Conservation (phyloP, 2,329 filamentous ascomycete genomes). For the Colletotrichum simmondsii region DNA sequence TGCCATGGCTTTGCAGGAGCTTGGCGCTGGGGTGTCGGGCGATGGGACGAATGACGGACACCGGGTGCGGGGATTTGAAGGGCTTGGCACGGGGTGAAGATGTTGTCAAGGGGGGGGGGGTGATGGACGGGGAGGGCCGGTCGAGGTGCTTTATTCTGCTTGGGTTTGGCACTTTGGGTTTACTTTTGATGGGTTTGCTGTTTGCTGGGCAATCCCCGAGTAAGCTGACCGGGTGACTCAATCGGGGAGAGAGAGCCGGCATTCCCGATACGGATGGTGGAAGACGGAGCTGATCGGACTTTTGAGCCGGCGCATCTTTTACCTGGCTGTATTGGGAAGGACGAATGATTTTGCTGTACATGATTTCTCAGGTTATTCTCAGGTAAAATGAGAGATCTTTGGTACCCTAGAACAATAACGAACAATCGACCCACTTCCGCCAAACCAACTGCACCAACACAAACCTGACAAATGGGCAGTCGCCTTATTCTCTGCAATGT, state of each 20-base stretch:
- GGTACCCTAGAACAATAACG: neutral
- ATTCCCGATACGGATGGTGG: neutral
- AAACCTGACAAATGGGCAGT: neutral
- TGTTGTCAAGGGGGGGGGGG: neutral
- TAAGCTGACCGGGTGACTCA: neutral
- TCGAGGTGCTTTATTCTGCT: neutral
- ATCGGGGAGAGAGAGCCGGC: neutral
- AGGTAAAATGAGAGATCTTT: too few relatives aligned
- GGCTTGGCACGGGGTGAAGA: neutral
- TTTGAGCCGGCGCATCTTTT: neutral
- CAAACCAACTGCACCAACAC: neutral
- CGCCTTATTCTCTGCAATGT: neutral
- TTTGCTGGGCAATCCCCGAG: too few relatives aligned
- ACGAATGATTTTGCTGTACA: too few relatives aligned
- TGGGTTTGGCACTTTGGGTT: neutral
- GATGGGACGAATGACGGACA: neutral
- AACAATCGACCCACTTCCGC: neutral
- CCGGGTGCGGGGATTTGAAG: neutral
- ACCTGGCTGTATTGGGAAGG: neutral
- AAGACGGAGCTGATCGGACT: neutral
- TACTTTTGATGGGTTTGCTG: neutral
- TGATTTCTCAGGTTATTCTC: too few relatives aligned
- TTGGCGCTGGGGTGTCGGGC: neutral
- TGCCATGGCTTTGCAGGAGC: neutral
- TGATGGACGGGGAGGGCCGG: neutral